Percentiles rank a stretch among this genome's conserved stretches.
Evolutionary conservation across 2,329 filamentous ascomycete genomes (phyloP).

Genomic region (Arachnopeziza araneosa): DNA sequence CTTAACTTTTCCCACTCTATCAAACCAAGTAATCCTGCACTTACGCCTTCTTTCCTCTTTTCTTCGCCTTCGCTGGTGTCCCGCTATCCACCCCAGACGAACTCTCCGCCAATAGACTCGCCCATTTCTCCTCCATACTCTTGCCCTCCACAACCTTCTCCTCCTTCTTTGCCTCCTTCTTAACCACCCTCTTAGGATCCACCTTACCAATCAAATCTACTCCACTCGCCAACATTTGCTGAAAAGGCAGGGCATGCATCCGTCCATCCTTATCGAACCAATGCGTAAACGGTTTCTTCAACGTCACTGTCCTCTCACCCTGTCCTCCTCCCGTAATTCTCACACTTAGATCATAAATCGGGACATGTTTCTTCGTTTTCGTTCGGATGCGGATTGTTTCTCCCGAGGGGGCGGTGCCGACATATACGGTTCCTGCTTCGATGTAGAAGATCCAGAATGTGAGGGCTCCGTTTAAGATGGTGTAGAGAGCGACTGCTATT

Average conservation of each 20-base stretch:
- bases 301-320: conserved; percentile 7
- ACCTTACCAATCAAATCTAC: conserved; percentile 60
- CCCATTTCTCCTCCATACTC: conserved; percentile 29
- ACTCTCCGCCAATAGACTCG: conserved; percentile 28
- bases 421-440: conserved; percentile 78
- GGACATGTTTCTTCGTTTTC: conserved; percentile 70
- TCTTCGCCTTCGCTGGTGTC: conserved; percentile 20
- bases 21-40: not conserved
- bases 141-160: conserved; percentile 10
- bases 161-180: conserved; percentile 22
- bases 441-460: conserved; percentile 81
- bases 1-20: conserved; percentile 1
- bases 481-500: conserved; percentile 73
- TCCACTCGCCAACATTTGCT: conserved; percentile 67
- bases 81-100: conserved; percentile 7
- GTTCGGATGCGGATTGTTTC: conserved; percentile 70
- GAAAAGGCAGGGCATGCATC: conserved; percentile 71
- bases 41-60: conserved; percentile 27
- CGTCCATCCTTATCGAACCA: conserved; percentile 73
- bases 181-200: conserved; percentile 54
- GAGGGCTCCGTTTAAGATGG: conserved; percentile 69
- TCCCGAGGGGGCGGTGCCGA: conserved; percentile 59
- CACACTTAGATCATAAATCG: conserved; percentile 72
- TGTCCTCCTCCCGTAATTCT: not conserved
- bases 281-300: conserved; percentile 60